Evolutionary conservation across 768 basidiomycete species (phyloP), one percentile per base, ranked within the genome.

Genomic region (Nidularia sp.): DNA sequence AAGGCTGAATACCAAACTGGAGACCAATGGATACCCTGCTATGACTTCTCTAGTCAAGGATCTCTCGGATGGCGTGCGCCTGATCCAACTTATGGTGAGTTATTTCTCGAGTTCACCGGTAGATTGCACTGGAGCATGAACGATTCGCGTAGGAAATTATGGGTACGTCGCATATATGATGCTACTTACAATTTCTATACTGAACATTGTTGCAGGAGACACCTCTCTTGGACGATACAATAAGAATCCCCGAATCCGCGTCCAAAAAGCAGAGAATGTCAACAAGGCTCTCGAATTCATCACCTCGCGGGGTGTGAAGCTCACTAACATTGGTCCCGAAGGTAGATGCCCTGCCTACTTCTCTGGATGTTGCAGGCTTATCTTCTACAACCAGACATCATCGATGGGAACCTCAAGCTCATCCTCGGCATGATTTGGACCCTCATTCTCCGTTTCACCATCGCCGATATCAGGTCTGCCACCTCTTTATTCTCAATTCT

Each of bases 391-490:
- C 57, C 54, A 95, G 96, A 98, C 67, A 97, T 98, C 65, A 94
- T 99, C 52, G 97, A 99, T 67, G 95, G 95, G n/a, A 97, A 96
- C 67, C 69, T 95, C 57, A 99, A 98, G 70, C 87, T 99, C 51
- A 98, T 96, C 48, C 81, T 98, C n/a, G 95, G 93, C 33, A 93
- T 95, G 95, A 98, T 99, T 57, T 98, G 97, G 97, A 96, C 93
- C 0, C 80, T 98, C 35, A 94, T 99, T 62, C 79, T 98, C 33
- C 88, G 96, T 9, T 98, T 98, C 68, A 97, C 95, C 4, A 98
- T 99, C 57, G 95, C 97, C 22, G 94, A 95, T 61, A 98, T 99
- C 74, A 97, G 87, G 95, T 94, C 57, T 54, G 84, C 71, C 45
- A 10, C 15, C 34, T 12, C 18, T 10, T 22, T 48, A n/a, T 47